Percentiles rank a stretch among this genome's conserved stretches.
Conservation (phyloP, 495 filamentous ascomycete species). For the Friedmanniomyces endolithicus region DNA sequence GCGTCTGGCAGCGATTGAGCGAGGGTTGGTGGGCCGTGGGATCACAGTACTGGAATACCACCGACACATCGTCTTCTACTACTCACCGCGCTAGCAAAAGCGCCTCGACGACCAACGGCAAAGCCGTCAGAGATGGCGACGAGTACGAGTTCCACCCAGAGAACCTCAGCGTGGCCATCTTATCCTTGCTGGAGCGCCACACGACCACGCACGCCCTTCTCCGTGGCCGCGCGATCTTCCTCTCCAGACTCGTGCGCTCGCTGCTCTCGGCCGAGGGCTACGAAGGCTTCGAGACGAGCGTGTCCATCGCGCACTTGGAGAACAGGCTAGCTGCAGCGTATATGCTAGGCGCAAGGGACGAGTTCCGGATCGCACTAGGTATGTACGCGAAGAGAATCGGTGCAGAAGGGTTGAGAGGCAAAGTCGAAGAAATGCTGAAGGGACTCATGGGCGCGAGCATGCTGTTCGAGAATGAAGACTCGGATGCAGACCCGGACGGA, state of each 20-base stretch:
- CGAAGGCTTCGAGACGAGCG: conserved; percentile 78
- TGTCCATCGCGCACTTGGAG: conserved; percentile 90
- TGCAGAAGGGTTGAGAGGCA: conserved; percentile 69
- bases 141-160: conserved; percentile 42
- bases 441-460: conserved; percentile 62
- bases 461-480: conserved; percentile 23
- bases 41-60: conserved; percentile 97
- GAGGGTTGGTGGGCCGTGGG: conserved; percentile 98
- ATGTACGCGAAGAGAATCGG: conserved; percentile 97
- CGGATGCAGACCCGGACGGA: conserved; percentile 26
- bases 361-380: conserved; percentile 78
- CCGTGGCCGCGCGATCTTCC: conserved; percentile 73
- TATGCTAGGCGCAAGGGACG: conserved; percentile 71
- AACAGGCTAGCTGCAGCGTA: conserved; percentile 84
- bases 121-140: conserved; percentile 33
- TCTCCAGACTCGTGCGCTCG: conserved; percentile 80
- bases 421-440: conserved; percentile 83
- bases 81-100: conserved; percentile 11
- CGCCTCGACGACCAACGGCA: conserved; percentile 21
- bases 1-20: conserved; percentile 84
- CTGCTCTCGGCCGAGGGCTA: conserved; percentile 77
- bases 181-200: conserved; percentile 82
- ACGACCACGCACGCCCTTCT: conserved; percentile 89
- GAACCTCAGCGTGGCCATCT: conserved; percentile 78
- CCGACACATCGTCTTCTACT: conserved; percentile 32